A percentile compares a stretch with the other conserved stretches of the same genome.
These are phyloP conservation scores for Miamiensis avidus DNA, from an alignment of 169 alveolate species.

Conservation along the genomic window DNA sequence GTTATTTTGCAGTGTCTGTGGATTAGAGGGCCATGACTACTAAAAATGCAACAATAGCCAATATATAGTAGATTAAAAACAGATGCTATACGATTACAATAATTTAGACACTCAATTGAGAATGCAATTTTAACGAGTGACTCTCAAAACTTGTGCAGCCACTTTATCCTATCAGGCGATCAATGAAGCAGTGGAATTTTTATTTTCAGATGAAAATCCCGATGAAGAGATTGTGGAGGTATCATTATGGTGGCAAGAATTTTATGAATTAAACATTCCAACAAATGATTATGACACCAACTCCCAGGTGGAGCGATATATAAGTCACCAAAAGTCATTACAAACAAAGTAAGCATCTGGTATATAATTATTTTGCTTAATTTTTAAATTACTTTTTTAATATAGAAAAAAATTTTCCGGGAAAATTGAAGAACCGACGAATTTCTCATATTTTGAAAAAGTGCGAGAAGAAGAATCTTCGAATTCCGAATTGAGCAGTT, in stretches of 20 bases:
- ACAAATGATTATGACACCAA: not conserved
- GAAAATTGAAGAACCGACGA: no score
- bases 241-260: not conserved
- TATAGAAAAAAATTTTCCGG: no score
- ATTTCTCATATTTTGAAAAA: no score
- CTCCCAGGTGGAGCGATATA: not conserved
- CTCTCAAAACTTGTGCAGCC: not conserved
- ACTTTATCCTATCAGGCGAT: no score
- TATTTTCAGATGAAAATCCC: not conserved
- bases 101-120: not conserved
- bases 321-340: no score
- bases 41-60: not conserved
- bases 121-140: not conserved
- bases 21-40: not conserved
- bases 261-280: not conserved
- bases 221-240: not conserved
- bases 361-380: no score
- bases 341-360: no score
- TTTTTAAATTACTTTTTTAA: no score
- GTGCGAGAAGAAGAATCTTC: no score
- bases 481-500: no score
- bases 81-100: not conserved
- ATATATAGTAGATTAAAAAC: not conserved
- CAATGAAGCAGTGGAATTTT: not conserved
- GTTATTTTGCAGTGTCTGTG: not conserved